Base-by-base conservation (phyloP, 257 asterid genomes). In the Nyctanthes arbortristis region DNA sequence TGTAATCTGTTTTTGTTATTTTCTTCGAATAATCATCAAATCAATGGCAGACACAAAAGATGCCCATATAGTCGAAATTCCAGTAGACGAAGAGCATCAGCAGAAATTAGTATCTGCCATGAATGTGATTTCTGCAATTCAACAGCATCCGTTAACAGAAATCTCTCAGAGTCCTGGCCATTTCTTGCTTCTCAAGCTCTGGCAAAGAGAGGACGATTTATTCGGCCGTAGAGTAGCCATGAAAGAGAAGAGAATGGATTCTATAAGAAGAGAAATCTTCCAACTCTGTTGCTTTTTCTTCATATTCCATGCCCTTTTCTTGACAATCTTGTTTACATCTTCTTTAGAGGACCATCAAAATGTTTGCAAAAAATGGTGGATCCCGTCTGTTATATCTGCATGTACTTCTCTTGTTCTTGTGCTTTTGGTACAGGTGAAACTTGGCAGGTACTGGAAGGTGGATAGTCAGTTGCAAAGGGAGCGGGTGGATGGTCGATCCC, bases 131-230 rank as follows among this genome's bases (percentile, higher is more conserved):
- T 32, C 34, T 32, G 6, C 34, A 32, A 32, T 32, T 6, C 34
- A 32, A 32, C 34, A 32, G 34, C 34, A 32, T 6, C 34, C 34
- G 6, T 32, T 32, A 32, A 32, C 6, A 32, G 99, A 94, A 73
- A 91, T 94, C 74, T 87, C 99, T 8, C 85, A 72, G 33, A 89
- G 96, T 83, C 97, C 97, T 8, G 99, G 97, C 31, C 97, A 94
- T 63, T 86, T 91, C 58, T 81, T 94, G 16, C 99, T 94, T 47
- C 95, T 94, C 76, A 94, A 94, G 85, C 97, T 94, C 35, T 85
- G 91, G 95, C 99, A 94, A 63, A 71, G 97, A 52, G 95, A 88
- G 52, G 99, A 91, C 40, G 84, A 89, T 3, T 79, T 91, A 49
- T 78, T 72, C 59, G 77, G 89, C 66, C 82, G 95, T 25, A 64